phyloP scores from a whole-genome alignment of 768 basidiomycete species.

The Chiua virens region DNA sequence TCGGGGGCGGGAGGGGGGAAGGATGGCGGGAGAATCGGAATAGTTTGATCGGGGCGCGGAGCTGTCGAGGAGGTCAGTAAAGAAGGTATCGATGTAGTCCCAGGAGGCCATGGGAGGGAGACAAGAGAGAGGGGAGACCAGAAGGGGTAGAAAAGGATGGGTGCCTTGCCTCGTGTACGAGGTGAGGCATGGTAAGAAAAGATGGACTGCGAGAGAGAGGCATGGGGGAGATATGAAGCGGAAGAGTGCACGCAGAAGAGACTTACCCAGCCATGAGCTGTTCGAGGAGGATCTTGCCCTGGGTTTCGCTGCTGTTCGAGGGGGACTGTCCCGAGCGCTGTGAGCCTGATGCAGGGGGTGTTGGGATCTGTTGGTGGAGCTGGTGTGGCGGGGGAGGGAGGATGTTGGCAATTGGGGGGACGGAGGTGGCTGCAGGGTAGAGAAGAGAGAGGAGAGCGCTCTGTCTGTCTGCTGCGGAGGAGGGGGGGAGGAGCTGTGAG shows the following conservation, averaged over 20 bases:
- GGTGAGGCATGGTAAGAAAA: conserved; percentile 24
- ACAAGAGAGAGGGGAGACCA: conserved; percentile 12
- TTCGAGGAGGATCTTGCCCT: conserved; percentile 75
- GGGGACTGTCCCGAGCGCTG: conserved; percentile 57
- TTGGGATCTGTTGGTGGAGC: conserved; percentile 60
- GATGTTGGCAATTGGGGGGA: conserved; percentile 20
- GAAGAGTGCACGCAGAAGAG: background rate
- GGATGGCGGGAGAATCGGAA: conserved; percentile 45
- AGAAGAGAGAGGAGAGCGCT: conserved; percentile 73
- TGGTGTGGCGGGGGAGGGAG: conserved; percentile 19
- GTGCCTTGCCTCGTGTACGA: conserved; percentile 24
- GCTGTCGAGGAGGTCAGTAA: conserved; percentile 34
- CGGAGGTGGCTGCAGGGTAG: conserved; percentile 46
- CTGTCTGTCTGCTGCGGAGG: conserved; percentile 62
- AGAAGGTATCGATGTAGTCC: conserved; percentile 33
- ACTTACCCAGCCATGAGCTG: conserved; percentile 82
- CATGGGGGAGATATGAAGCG: no score
- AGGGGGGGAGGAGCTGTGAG: conserved; percentile 33
- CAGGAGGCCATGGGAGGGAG: conserved; percentile 31
- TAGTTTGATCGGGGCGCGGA: conserved; percentile 51
- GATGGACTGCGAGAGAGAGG: background rate
- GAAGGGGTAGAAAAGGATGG: conserved; percentile 21
- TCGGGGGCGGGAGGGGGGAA: conserved; percentile 32
- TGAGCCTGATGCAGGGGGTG: conserved; percentile 62
- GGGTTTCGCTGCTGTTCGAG: conserved; percentile 55